Percentiles rank a stretch among this genome's conserved stretches.
Evolutionary conservation across 2,329 filamentous ascomycete species (phyloP).

Genomic region (Capronia americana): DNA sequence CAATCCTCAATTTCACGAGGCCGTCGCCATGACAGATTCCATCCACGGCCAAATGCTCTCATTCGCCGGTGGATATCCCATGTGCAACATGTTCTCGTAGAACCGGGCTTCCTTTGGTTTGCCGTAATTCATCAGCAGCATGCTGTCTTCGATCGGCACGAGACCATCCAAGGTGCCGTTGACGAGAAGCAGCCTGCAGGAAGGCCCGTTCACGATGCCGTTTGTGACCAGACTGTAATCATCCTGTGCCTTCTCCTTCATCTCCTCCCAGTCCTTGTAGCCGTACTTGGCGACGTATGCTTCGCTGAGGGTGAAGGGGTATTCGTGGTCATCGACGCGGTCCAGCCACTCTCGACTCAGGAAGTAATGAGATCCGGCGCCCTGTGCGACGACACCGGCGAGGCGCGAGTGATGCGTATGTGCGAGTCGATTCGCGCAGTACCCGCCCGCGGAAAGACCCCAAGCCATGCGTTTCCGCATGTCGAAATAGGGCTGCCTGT

Average conservation of each 20-base stretch:
- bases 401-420: constrained; percentile 67
- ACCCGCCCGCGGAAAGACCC: constrained; percentile 71
- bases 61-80: constrained; percentile 65
- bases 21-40: constrained; percentile 36
- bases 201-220: constrained; percentile 63
- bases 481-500: constrained; percentile 59
- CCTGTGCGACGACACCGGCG: constrained; percentile 65
- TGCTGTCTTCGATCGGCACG: constrained; percentile 72
- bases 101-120: constrained; percentile 70
- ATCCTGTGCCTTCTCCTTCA: constrained; percentile 61
- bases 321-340: constrained; percentile 69
- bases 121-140: constrained; percentile 69
- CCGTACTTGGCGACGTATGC: constrained; percentile 69
- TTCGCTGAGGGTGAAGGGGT: constrained; percentile 64
- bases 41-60: constrained; percentile 39
- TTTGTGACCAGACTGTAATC: constrained; percentile 68
- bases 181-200: constrained; percentile 64
- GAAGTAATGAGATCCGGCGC: constrained; percentile 68
- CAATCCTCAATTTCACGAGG: constrained; percentile 9
- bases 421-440: constrained; percentile 71
- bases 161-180: constrained; percentile 69
- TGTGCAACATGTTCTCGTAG: constrained; percentile 67
- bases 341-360: constrained; percentile 66
- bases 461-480: constrained; percentile 65
- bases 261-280: constrained; percentile 62